These are phyloP conservation scores for Ophidiomyces ophidiicola DNA, from an alignment of 2,329 filamentous ascomycete genomes.

Conservation along the genomic window DNA sequence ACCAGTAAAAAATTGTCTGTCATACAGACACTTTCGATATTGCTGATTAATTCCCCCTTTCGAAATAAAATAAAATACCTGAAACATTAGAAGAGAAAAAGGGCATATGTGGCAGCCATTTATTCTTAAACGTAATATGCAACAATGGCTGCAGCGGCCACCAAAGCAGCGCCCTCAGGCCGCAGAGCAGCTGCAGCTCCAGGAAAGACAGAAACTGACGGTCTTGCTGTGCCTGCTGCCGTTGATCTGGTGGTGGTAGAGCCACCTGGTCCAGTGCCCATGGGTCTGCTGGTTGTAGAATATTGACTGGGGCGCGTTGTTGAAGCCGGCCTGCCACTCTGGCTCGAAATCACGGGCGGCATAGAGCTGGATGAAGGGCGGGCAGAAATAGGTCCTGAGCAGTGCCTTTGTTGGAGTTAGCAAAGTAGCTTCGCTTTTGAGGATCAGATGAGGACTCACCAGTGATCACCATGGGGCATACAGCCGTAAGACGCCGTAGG, in stretches of 20 bases:
- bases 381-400: slow-evolving; percentile 19
- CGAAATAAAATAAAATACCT: too few relatives aligned
- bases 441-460: slow-evolving; percentile 2
- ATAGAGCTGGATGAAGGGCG: not conserved
- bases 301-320: not conserved
- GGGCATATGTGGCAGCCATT: not conserved
- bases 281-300: not conserved
- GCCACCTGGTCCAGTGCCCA: not conserved
- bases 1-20: too few relatives aligned
- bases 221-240: too few relatives aligned
- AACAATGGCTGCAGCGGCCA: slow-evolving; percentile 7
- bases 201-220: slow-evolving; percentile 4
- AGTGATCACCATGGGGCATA: slow-evolving; percentile 16
- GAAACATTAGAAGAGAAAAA: not conserved
- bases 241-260: not conserved
- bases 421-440: not conserved
- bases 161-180: not conserved
- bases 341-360: not conserved
- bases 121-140: slow-evolving; percentile 8
- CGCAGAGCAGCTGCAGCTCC: slow-evolving; percentile 9
- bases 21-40: too few relatives aligned
- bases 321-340: not conserved
- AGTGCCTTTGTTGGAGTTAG: slow-evolving; percentile 20
- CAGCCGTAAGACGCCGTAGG: slow-evolving; percentile 18
- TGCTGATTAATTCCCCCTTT: too few relatives aligned